These are phyloP conservation scores for Carallia brachiata DNA, from an alignment of 345 rosid species.

Conservation along the genomic window DNA sequence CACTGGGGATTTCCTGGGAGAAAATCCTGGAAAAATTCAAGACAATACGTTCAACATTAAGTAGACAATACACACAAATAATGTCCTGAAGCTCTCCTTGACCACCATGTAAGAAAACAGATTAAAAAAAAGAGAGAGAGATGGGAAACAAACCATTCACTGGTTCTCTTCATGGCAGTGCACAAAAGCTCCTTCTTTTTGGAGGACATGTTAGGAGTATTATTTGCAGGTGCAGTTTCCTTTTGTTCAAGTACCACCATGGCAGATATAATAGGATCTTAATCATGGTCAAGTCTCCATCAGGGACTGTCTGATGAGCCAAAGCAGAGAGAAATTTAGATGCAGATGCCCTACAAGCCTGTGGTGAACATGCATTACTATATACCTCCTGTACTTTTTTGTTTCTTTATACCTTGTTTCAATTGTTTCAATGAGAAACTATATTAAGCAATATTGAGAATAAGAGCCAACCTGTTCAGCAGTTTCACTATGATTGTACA, in stretches of 20 bases:
- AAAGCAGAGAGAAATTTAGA: conserved; percentile 2
- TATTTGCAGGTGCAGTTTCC: conserved; percentile 31
- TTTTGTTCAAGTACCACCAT: conserved; percentile 51
- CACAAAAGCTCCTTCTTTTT: conserved; percentile 80
- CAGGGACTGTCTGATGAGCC: conserved; percentile 16
- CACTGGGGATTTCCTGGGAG: conserved; percentile 95
- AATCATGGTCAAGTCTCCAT: conserved; percentile 40
- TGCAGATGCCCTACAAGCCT: conserved; percentile 10
- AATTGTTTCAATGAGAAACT: not conserved
- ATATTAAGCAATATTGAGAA: conserved; percentile 7
- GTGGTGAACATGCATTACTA: conserved; percentile 5
- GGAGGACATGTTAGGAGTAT: conserved; percentile 43
- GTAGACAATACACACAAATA: not conserved
- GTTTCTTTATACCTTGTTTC: conserved; percentile 17
- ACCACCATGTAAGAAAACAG: not conserved
- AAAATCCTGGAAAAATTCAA: conserved; percentile 64
- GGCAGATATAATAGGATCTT: conserved; percentile 35
- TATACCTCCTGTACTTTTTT: conserved; percentile 20
- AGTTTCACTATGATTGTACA: not conserved
- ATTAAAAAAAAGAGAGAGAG: conserved; percentile 1
- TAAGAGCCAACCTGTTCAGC: conserved; percentile 9
- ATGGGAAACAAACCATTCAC: conserved; percentile 57
- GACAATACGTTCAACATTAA: not conserved
- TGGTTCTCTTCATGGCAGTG: conserved; percentile 89
- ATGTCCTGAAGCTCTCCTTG: not conserved